phyloP scores from a whole-genome alignment of 2,329 filamentous ascomycete genomes.

The Rosellinia necatrix region DNA sequence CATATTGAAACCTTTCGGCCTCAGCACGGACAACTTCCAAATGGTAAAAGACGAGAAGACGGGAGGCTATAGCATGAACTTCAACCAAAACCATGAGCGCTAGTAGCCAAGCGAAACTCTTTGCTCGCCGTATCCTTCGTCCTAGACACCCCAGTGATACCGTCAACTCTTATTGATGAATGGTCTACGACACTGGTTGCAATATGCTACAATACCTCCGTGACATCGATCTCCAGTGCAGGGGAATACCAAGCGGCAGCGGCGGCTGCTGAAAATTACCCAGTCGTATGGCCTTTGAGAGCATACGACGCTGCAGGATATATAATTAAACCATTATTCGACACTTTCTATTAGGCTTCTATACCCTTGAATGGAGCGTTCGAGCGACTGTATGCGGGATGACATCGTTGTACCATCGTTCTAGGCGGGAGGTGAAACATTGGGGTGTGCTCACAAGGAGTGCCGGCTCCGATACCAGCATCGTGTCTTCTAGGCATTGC shows the following conservation, averaged over 20 bases:
- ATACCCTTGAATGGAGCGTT: not conserved
- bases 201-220: not conserved
- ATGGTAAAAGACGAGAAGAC: constrained; percentile 89
- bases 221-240: too few relatives aligned
- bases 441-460: too few relatives aligned
- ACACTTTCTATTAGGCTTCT: not conserved
- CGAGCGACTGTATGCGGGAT: not conserved
- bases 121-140: not conserved
- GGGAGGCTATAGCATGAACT: constrained; percentile 94
- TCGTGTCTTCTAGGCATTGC: too few relatives aligned
- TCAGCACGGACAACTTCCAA: constrained; percentile 93
- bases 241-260: too few relatives aligned
- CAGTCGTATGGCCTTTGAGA: not conserved
- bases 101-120: constrained; percentile 11
- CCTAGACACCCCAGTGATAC: not conserved
- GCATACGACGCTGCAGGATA: not conserved
- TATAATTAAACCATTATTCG: not conserved
- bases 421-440: not conserved
- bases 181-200: not conserved
- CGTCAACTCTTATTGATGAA: not conserved
- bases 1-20: constrained; percentile 87
- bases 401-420: not conserved
- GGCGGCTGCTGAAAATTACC: too few relatives aligned
- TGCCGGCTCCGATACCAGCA: not conserved
- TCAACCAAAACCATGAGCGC: constrained; percentile 53